A percentile compares a stretch with the other conserved stretches of the same genome.
These are phyloP conservation scores for Agapanthus africanus DNA, from an alignment of 106 monocot species.

Conservation along the genomic window DNA sequence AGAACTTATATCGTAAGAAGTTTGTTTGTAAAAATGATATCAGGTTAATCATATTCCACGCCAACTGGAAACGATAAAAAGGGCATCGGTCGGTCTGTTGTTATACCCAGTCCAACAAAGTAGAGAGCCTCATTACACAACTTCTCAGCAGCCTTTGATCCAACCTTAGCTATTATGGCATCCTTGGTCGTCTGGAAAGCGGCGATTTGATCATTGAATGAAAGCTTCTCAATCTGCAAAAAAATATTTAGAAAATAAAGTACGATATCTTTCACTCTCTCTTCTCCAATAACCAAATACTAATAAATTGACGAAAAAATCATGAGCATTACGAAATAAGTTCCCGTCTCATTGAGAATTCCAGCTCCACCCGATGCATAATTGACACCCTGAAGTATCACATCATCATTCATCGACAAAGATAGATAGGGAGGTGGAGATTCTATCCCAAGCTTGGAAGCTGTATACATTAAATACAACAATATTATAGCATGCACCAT, in stretches of 20 bases:
- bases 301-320: background rate
- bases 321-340: slow-evolving; percentile 49
- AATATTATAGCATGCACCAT: too few species aligned
- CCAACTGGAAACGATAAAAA: too few species aligned
- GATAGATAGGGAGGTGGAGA: slow-evolving; percentile 67
- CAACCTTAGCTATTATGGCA: slow-evolving; percentile 44
- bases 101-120: slow-evolving; percentile 61
- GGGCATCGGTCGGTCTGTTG: too few species aligned
- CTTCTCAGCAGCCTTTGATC: slow-evolving; percentile 38
- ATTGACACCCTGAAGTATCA: slow-evolving; percentile 56
- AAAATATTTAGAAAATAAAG: too few species aligned
- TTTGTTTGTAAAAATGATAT: too few species aligned
- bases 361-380: slow-evolving; percentile 86
- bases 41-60: too few species aligned
- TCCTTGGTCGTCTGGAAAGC: slow-evolving; percentile 54
- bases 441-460: slow-evolving; percentile 65
- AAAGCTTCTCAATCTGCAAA: slow-evolving; percentile 64
- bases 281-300: background rate
- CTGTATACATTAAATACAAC: slow-evolving; percentile 30
- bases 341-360: slow-evolving; percentile 79
- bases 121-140: slow-evolving; percentile 52
- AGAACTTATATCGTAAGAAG: too few species aligned
- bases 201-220: slow-evolving; percentile 67
- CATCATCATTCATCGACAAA: slow-evolving; percentile 39
- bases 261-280: too few species aligned